Conservation (phyloP, 2,329 filamentous ascomycete species). For the Aspergillus intermedius region DNA sequence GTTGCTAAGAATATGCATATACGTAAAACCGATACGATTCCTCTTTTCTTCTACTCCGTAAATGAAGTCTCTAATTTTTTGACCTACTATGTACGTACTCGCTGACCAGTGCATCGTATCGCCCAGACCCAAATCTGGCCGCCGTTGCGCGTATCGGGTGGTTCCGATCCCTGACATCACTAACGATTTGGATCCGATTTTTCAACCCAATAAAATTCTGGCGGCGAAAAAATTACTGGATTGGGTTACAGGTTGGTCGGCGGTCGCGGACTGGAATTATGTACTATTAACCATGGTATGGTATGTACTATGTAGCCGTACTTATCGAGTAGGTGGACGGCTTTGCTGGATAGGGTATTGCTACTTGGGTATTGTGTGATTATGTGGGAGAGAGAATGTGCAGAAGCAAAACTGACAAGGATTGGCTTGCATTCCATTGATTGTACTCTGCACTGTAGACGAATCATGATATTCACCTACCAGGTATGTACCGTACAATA, state of each 20-base stretch:
- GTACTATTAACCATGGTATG: too few relatives aligned
- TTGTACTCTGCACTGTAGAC: not conserved
- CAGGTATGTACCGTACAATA: not conserved
- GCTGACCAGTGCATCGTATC: too few relatives aligned
- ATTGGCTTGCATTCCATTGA: not conserved
- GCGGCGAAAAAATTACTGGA: not conserved
- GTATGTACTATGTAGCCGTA: too few relatives aligned
- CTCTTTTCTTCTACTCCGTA: too few relatives aligned
- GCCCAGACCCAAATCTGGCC: too few relatives aligned
- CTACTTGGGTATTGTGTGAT: not conserved
- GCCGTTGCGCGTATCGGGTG: not conserved
- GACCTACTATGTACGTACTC: too few relatives aligned
- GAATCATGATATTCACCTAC: not conserved
- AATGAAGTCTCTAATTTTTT: too few relatives aligned
- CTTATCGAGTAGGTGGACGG: too few relatives aligned
- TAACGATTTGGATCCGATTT: not conserved
- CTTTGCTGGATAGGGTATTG: not conserved
- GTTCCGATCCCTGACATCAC: not conserved
- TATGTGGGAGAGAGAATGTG: too few relatives aligned
- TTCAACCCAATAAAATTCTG: not conserved
- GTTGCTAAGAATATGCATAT: too few relatives aligned
- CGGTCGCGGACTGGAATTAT: too few relatives aligned
- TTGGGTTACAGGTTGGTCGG: not conserved
- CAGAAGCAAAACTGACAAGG: not conserved
- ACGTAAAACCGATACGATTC: too few relatives aligned